phyloP scores from a whole-genome alignment of 371 early-diverging fungal species.

The Syncephalastrum sp. region DNA sequence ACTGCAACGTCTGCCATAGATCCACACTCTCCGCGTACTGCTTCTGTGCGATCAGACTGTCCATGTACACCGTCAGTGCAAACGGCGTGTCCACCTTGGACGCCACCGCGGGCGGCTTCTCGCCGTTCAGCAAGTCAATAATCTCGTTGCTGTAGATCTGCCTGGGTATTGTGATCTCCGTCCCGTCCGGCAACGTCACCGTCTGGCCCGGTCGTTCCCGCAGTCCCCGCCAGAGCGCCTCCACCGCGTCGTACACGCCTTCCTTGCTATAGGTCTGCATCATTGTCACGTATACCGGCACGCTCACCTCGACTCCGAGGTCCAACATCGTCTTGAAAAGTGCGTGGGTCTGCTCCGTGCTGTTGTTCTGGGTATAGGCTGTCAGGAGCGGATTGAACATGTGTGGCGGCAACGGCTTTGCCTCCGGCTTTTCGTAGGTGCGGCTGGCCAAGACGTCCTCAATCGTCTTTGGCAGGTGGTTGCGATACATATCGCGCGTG shows the following conservation, averaged over 20 bases:
- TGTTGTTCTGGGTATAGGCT: slow-evolving; percentile 17
- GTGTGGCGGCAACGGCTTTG: slow-evolving; percentile 21
- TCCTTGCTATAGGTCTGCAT: slow-evolving; percentile 33
- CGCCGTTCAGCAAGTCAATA: no score
- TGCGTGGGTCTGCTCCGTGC: slow-evolving; percentile 9
- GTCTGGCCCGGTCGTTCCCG: slow-evolving; percentile 5
- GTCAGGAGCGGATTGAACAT: slow-evolving; percentile 35
- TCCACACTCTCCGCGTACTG: slow-evolving; percentile 20
- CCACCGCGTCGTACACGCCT: slow-evolving; percentile 26
- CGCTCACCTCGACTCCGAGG: slow-evolving; percentile 15
- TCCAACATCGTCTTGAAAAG: slow-evolving; percentile 25
- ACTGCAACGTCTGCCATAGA: slow-evolving; percentile 27
- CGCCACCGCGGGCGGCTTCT: no score
- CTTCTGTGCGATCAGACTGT: slow-evolving; percentile 18
- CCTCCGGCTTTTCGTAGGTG: not conserved
- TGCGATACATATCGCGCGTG: slow-evolving; percentile 14
- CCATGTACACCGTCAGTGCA: slow-evolving; percentile 39
- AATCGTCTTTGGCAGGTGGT: slow-evolving; percentile 23
- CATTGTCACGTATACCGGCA: slow-evolving; percentile 22
- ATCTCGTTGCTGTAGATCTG: no score
- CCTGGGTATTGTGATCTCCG: no score
- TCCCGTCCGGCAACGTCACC: no score
- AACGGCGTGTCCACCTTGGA: slow-evolving; percentile 15
- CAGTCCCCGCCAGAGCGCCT: slow-evolving; percentile 28
- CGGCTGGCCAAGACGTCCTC: slow-evolving; percentile 30